A percentile compares a stretch with the other conserved stretches of the same genome.
Conservation (phyloP, 495 filamentous ascomycete species). For the Talaromyces liani region DNA sequence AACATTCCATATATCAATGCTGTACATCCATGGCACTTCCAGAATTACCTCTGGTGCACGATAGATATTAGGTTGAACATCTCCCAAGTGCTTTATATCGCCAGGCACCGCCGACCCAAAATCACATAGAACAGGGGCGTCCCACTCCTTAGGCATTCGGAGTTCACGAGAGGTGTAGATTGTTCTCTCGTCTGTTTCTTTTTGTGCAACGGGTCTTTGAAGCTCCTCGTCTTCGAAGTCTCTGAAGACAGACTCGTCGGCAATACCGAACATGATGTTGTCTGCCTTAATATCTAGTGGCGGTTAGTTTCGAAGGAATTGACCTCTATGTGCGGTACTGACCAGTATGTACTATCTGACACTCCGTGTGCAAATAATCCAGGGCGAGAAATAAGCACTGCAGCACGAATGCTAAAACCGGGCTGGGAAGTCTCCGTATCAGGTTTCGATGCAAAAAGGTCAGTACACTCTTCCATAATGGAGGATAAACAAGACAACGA, state of each 20-base stretch:
- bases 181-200: slow-evolving; percentile 16
- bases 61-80: slow-evolving; percentile 28
- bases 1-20: slow-evolving; percentile 35
- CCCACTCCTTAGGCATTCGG: slow-evolving; percentile 16
- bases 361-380: slow-evolving; percentile 31
- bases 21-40: slow-evolving; percentile 26
- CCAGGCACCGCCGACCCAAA: slow-evolving; percentile 30
- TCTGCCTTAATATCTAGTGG: slow-evolving; percentile 35
- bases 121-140: slow-evolving; percentile 25
- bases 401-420: slow-evolving; percentile 21
- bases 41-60: slow-evolving; percentile 34
- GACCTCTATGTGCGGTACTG: slow-evolving; percentile 1
- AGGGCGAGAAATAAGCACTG: slow-evolving; percentile 27
- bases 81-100: slow-evolving; percentile 13
- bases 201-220: slow-evolving; percentile 23
- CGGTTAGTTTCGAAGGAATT: neutral
- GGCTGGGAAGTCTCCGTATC: slow-evolving; percentile 15
- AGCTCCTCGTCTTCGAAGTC: slow-evolving; percentile 19
- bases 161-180: slow-evolving; percentile 27
- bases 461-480: slow-evolving; percentile 24
- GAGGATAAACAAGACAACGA: slow-evolving; percentile 23
- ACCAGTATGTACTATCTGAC: slow-evolving; percentile 33
- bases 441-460: slow-evolving; percentile 20
- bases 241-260: slow-evolving; percentile 27
- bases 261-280: slow-evolving; percentile 31